These are phyloP conservation scores for Mucor plumbeus DNA, from an alignment of 371 early-diverging fungal genomes.

Conservation along the genomic window DNA sequence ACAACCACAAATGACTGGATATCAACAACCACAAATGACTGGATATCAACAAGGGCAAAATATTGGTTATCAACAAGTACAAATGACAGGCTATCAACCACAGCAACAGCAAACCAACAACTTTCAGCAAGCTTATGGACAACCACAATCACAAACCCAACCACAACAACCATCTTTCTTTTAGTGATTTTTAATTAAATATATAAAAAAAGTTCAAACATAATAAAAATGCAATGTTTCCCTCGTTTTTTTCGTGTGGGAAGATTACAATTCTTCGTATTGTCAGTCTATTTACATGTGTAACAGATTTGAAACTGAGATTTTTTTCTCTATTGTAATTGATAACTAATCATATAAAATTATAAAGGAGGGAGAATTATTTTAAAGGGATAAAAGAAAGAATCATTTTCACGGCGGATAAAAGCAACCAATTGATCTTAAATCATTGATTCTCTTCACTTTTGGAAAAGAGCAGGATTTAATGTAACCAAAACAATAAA, in stretches of 20 bases:
- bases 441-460: neutral
- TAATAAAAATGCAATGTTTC: constrained; percentile 5
- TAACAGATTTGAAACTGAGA: constrained; percentile 18
- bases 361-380: neutral
- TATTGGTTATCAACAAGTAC: constrained; percentile 1
- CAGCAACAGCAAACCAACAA: constrained; percentile 6
- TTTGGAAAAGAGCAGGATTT: neutral
- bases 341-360: neutral
- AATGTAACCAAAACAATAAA: constrained; percentile 4
- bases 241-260: constrained; percentile 9
- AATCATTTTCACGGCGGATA: neutral
- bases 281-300: constrained; percentile 1
- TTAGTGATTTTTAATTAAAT: neutral
- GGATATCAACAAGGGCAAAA: constrained; percentile 8
- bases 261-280: neutral
- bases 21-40: constrained; percentile 22
- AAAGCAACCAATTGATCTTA: neutral
- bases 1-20: constrained; percentile 24
- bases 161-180: constrained; percentile 7
- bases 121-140: neutral
- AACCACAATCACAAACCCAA: neutral
- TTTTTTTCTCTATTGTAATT: neutral
- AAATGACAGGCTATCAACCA: constrained; percentile 20
- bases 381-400: neutral
- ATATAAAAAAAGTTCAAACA: constrained; percentile 1